phyloP scores from a whole-genome alignment of 768 basidiomycete genomes.

The Mycena crocata region DNA sequence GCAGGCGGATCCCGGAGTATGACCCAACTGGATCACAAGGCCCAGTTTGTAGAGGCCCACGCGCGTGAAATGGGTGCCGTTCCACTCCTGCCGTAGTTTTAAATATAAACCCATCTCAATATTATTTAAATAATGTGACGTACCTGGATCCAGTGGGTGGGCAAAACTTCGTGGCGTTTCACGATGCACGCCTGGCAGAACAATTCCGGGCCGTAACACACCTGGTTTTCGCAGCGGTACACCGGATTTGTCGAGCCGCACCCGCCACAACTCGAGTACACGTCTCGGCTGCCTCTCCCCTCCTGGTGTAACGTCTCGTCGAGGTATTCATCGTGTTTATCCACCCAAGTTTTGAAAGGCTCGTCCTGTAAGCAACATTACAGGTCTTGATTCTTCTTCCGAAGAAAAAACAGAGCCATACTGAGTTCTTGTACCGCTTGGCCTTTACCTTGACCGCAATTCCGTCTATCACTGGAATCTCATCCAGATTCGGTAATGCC shows the following conservation, averaged over 20 bases:
- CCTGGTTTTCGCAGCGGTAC: conserved; percentile 2
- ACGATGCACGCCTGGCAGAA: conserved; percentile 6
- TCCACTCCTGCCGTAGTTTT: neutral
- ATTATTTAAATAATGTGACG: neutral
- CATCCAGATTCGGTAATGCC: neutral
- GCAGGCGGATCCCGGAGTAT: neutral
- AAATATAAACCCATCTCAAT: neutral
- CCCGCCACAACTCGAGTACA: neutral
- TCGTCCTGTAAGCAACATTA: neutral
- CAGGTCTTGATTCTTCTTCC: too few relatives aligned
- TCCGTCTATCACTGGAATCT: neutral
- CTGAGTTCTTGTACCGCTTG: too few relatives aligned
- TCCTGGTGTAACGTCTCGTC: neutral
- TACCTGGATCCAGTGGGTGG: conserved; percentile 11
- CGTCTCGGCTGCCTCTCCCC: neutral
- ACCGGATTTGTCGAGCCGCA: neutral
- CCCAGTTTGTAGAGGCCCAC: neutral
- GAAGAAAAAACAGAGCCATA: too few relatives aligned
- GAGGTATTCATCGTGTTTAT: neutral
- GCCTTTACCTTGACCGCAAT: too few relatives aligned
- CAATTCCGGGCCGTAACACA: neutral
- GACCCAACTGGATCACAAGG: conserved; percentile 3
- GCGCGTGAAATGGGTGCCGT: neutral
- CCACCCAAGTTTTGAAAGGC: neutral
- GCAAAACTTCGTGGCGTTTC: neutral